A percentile compares a stretch with the other conserved stretches of the same genome.
These are phyloP conservation scores for Vigna mungo DNA, from an alignment of 306 rosid species.

Conservation along the genomic window DNA sequence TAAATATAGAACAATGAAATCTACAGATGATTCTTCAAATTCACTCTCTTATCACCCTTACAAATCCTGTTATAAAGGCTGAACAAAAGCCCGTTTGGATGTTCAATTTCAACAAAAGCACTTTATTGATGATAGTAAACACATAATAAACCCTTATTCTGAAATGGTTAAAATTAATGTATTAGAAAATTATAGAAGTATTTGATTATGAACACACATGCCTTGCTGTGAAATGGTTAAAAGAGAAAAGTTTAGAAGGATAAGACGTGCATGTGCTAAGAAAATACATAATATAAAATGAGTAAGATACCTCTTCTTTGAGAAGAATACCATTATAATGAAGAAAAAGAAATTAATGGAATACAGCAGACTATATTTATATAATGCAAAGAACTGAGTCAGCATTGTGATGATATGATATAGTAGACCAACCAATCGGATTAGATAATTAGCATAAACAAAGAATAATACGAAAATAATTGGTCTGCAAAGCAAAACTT, in stretches of 20 bases:
- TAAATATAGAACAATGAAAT: background rate
- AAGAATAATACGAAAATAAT: slow-evolving; percentile 48
- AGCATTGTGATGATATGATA: slow-evolving; percentile 32
- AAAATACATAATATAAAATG: background rate
- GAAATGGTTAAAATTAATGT: background rate
- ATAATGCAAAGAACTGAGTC: slow-evolving; percentile 20
- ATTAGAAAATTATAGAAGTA: no score
- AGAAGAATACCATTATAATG: background rate
- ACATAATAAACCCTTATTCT: background rate
- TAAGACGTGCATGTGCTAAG: background rate
- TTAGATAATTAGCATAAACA: slow-evolving; percentile 47
- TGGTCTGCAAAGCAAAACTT: slow-evolving; percentile 69
- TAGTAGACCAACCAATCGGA: slow-evolving; percentile 55
- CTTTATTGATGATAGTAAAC: background rate
- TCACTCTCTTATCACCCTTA: background rate
- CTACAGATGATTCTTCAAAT: no score
- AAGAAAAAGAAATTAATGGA: background rate
- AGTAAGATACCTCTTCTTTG: background rate
- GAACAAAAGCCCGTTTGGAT: background rate
- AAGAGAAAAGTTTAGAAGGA: background rate
- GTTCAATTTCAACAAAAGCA: background rate
- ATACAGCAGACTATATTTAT: background rate
- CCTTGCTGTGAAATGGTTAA: no score
- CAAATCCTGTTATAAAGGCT: background rate
- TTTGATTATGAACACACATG: background rate